Percentiles rank a stretch among this genome's conserved stretches.
These are phyloP conservation scores for Russula ochroleuca DNA, from an alignment of 768 basidiomycete genomes.

Conservation along the genomic window DNA sequence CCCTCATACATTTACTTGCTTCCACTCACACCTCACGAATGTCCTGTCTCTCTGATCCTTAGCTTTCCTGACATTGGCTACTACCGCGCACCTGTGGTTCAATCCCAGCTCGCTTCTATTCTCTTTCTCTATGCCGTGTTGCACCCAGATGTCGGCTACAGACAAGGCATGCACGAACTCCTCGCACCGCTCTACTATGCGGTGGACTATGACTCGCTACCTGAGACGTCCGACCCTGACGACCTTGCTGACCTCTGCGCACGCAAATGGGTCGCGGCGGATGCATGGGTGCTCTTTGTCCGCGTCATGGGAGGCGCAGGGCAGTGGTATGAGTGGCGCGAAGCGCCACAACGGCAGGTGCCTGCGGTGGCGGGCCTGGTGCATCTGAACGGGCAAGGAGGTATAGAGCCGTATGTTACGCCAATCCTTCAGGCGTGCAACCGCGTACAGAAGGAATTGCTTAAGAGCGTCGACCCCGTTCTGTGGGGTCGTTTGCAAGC, in stretches of 20 bases:
- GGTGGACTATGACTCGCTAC: constrained; percentile 75
- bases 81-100: constrained; percentile 73
- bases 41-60: constrained; percentile 2
- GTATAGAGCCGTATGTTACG: constrained; percentile 63
- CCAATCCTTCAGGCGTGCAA: constrained; percentile 86
- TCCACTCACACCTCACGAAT: neutral
- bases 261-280: constrained; percentile 68
- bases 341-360: constrained; percentile 28
- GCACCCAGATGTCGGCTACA: constrained; percentile 83
- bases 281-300: constrained; percentile 81
- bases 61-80: constrained; percentile 97
- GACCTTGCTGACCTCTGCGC: constrained; percentile 60
- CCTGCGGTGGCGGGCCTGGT: constrained; percentile 45
- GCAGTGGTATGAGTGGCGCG: constrained; percentile 62
- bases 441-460: constrained; percentile 65
- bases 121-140: constrained; percentile 79
- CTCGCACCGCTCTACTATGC: constrained; percentile 84
- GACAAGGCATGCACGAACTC: constrained; percentile 99
- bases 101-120: constrained; percentile 77
- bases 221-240: constrained; percentile 36
- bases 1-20: neutral
- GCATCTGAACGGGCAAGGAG: constrained; percentile 41
- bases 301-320: constrained; percentile 73
- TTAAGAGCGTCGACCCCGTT: constrained; percentile 75
- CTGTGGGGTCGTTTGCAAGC: constrained; percentile 72